A percentile compares a stretch with the other conserved stretches of the same genome.
Evolutionary conservation across 495 filamentous ascomycete genomes (phyloP).

Genomic region (Lophium mytilinum): DNA sequence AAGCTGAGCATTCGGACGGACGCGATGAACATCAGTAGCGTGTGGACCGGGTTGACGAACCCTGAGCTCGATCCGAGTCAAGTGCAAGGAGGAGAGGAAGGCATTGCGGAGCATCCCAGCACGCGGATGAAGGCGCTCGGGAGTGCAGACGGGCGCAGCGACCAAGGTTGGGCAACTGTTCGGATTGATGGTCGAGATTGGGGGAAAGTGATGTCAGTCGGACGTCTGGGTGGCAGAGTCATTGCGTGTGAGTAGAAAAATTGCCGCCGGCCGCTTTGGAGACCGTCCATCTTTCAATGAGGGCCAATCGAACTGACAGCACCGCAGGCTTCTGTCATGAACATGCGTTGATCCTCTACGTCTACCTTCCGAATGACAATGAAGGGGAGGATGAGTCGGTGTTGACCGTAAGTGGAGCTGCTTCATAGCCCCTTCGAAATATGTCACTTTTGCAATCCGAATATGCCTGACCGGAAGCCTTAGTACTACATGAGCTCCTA

Average conservation of each 20-base stretch:
- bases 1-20: slow-evolving; percentile 69
- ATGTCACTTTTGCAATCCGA: background rate
- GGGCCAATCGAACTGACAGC: slow-evolving; percentile 6
- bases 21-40: slow-evolving; percentile 66
- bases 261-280: slow-evolving; percentile 9
- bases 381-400: slow-evolving; percentile 28
- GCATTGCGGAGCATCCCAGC: slow-evolving; percentile 62
- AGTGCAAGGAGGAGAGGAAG: slow-evolving; percentile 53
- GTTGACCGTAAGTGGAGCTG: slow-evolving; percentile 29
- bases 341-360: slow-evolving; percentile 85
- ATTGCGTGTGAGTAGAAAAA: slow-evolving; percentile 61
- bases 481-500: slow-evolving; percentile 36
- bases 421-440: background rate
- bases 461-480: slow-evolving; percentile 4
- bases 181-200: slow-evolving; percentile 88
- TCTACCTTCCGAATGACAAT: slow-evolving; percentile 50
- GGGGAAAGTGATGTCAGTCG: slow-evolving; percentile 84
- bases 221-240: slow-evolving; percentile 74
- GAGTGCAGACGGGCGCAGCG: slow-evolving; percentile 42
- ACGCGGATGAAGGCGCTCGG: slow-evolving; percentile 53
- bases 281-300: background rate
- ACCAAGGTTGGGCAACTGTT: slow-evolving; percentile 73
- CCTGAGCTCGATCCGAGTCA: slow-evolving; percentile 72
- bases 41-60: slow-evolving; percentile 76
- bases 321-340: slow-evolving; percentile 54